Percentiles rank a stretch among this genome's conserved stretches.
phyloP scores from a whole-genome alignment of 192 early-diverging fungal species.

The Coemansia sp. region DNA sequence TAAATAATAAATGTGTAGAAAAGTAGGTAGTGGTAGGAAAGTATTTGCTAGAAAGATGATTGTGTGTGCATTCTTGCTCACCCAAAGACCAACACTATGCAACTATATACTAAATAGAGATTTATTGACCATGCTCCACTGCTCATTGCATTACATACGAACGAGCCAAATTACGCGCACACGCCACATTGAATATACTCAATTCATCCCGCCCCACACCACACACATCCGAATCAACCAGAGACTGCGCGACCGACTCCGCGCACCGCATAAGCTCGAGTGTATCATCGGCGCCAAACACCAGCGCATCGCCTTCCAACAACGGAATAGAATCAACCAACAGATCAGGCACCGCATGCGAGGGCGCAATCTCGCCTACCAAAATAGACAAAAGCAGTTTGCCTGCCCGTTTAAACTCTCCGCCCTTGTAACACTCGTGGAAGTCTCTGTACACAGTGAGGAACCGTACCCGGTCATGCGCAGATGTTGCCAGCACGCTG shows the following conservation, averaged over 20 bases:
- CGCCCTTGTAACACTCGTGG: slow-evolving; percentile 50
- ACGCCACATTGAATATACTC: slow-evolving; percentile 36
- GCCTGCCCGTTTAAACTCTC: slow-evolving; percentile 39
- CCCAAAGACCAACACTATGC: too few relatives aligned
- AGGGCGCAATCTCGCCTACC: slow-evolving; percentile 52
- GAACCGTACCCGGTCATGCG: slow-evolving; percentile 54
- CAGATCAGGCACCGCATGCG: slow-evolving; percentile 49
- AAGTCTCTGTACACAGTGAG: slow-evolving; percentile 60
- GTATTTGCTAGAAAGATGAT: too few relatives aligned
- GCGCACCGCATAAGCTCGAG: slow-evolving; percentile 65
- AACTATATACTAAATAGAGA: too few relatives aligned
- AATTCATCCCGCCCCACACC: slow-evolving; percentile 19
- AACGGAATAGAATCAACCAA: slow-evolving; percentile 63
- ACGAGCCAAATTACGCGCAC: slow-evolving; percentile 45
- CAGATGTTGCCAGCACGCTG: slow-evolving; percentile 22
- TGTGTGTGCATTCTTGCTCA: too few relatives aligned
- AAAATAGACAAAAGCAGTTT: slow-evolving; percentile 51
- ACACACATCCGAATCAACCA: neutral
- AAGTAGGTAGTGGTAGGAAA: too few relatives aligned
- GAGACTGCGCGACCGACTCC: slow-evolving; percentile 48
- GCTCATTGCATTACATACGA: slow-evolving; percentile 24
- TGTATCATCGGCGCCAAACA: slow-evolving; percentile 59
- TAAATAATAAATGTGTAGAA: too few relatives aligned
- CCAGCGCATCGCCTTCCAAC: slow-evolving; percentile 56
- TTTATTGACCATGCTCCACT: too few relatives aligned